These are phyloP conservation scores for Fusarium veterinarium DNA, from an alignment of 2,329 filamentous ascomycete genomes.

Conservation along the genomic window DNA sequence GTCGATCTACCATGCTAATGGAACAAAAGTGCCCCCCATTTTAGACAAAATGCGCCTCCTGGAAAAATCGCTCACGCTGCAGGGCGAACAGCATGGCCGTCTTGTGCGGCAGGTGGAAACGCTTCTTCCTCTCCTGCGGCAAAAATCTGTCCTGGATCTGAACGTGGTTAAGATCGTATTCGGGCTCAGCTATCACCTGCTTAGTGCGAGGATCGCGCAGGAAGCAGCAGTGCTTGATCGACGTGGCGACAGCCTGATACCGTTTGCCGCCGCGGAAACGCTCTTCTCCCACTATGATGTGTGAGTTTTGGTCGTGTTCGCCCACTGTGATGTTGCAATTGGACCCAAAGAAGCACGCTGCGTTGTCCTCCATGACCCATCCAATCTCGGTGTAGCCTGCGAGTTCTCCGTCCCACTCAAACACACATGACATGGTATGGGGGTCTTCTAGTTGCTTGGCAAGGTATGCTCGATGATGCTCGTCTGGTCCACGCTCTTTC, in stretches of 20 bases:
- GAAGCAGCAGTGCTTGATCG: constrained; percentile 46
- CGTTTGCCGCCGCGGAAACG: constrained; percentile 42
- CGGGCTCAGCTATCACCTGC: constrained; percentile 44
- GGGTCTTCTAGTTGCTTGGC: constrained; percentile 40
- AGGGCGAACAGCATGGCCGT: constrained; percentile 44
- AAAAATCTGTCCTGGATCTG: constrained; percentile 43
- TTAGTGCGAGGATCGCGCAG: constrained; percentile 44
- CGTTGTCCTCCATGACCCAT: constrained; percentile 46
- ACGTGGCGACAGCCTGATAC: constrained; percentile 44
- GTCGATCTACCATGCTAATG: neutral
- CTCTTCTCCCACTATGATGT: constrained; percentile 45
- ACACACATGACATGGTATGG: constrained; percentile 46
- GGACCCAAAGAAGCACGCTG: constrained; percentile 43
- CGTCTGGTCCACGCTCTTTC: constrained; percentile 44
- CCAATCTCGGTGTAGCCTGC: constrained; percentile 46
- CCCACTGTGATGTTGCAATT: constrained; percentile 44
- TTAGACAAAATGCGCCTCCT: constrained; percentile 41
- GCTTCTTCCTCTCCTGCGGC: constrained; percentile 45
- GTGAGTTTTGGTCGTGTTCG: constrained; percentile 46
- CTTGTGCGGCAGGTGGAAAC: constrained; percentile 46
- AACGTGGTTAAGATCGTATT: constrained; percentile 37
- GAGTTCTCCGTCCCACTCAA: constrained; percentile 44
- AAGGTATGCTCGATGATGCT: constrained; percentile 44
- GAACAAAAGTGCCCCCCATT: neutral
- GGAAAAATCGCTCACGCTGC: constrained; percentile 46